phyloP scores from a whole-genome alignment of 2,329 filamentous ascomycete genomes.

The Furcasterigmium furcatum region DNA sequence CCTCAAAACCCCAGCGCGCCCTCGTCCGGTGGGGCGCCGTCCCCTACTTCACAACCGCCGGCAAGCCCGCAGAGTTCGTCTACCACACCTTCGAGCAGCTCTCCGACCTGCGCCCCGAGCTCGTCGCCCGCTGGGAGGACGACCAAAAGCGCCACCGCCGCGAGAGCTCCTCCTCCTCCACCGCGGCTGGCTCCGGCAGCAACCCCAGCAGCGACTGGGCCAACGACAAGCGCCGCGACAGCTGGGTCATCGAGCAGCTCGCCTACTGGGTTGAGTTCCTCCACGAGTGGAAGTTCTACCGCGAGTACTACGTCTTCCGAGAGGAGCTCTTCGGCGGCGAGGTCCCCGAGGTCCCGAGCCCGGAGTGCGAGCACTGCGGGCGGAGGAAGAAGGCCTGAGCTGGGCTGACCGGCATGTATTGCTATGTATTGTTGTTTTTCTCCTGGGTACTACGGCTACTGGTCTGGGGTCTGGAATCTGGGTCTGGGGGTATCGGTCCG shows the following conservation, averaged over 20 bases:
- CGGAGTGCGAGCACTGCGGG: constrained; percentile 4
- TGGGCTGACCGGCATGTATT: too few relatives aligned
- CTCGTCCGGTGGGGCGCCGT: constrained; percentile 12
- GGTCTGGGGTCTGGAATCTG: too few relatives aligned
- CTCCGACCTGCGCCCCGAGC: constrained; percentile 9
- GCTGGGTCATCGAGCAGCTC: constrained; percentile 15
- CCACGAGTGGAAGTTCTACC: constrained; percentile 14
- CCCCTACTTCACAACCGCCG: constrained; percentile 13
- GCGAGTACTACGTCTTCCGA: constrained; percentile 13
- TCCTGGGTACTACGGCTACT: too few relatives aligned
- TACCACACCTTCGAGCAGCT: constrained; percentile 11
- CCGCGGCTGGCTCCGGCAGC: not conserved
- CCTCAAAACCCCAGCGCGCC: constrained; percentile 3
- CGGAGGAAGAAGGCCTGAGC: too few relatives aligned
- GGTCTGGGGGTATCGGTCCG: too few relatives aligned
- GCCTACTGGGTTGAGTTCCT: constrained; percentile 14
- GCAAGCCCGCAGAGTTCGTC: constrained; percentile 10
- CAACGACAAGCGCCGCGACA: constrained; percentile 10
- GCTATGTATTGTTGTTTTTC: too few relatives aligned
- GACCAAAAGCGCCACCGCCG: constrained; percentile 1
- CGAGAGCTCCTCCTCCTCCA: not conserved
- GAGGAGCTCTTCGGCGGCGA: constrained; percentile 10
- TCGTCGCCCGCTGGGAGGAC: constrained; percentile 3
- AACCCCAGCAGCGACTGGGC: constrained; percentile 7
- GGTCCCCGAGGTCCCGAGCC: constrained; percentile 10